These are phyloP conservation scores for Ogataea hybrid DNA, from an alignment of 1,139 yeast species.

Conservation along the genomic window DNA sequence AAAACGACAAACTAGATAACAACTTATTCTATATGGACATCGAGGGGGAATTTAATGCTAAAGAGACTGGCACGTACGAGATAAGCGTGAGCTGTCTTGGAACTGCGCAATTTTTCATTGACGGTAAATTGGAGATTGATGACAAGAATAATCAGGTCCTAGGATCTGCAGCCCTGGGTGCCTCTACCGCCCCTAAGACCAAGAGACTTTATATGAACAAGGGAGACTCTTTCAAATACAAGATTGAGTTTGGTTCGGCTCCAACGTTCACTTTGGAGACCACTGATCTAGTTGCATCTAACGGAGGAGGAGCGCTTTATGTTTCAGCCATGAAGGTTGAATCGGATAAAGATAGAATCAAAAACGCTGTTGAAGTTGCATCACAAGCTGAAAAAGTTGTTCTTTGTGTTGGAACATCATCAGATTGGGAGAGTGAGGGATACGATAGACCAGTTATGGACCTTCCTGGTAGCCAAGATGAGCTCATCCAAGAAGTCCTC, in stretches of 20 bases:
- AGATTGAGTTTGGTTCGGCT: constrained; percentile 52
- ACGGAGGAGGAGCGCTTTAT: constrained; percentile 43
- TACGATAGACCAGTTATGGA: constrained; percentile 44
- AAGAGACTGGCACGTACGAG: constrained; percentile 47
- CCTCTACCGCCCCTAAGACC: constrained; percentile 50
- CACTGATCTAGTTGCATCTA: constrained; percentile 32
- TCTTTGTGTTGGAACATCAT: constrained; percentile 43
- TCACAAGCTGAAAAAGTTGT: constrained; percentile 47
- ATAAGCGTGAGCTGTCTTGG: constrained; percentile 54
- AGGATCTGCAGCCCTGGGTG: constrained; percentile 50
- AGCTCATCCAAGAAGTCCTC: constrained; percentile 44
- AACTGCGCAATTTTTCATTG: constrained; percentile 50
- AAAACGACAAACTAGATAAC: constrained; percentile 32
- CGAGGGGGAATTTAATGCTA: constrained; percentile 46
- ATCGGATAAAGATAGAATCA: constrained; percentile 34
- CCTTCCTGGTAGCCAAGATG: constrained; percentile 50
- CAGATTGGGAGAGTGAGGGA: constrained; percentile 54
- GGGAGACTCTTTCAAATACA: constrained; percentile 43
- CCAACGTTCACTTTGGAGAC: constrained; percentile 38
- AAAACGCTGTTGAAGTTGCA: constrained; percentile 43
- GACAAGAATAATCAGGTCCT: constrained; percentile 51
- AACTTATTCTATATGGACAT: constrained; percentile 42
- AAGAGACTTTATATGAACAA: constrained; percentile 38
- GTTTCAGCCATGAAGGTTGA: constrained; percentile 32
- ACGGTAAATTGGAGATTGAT: constrained; percentile 53